Conservation (phyloP, 805 yeast species). For the Kuraishia piskuri region DNA sequence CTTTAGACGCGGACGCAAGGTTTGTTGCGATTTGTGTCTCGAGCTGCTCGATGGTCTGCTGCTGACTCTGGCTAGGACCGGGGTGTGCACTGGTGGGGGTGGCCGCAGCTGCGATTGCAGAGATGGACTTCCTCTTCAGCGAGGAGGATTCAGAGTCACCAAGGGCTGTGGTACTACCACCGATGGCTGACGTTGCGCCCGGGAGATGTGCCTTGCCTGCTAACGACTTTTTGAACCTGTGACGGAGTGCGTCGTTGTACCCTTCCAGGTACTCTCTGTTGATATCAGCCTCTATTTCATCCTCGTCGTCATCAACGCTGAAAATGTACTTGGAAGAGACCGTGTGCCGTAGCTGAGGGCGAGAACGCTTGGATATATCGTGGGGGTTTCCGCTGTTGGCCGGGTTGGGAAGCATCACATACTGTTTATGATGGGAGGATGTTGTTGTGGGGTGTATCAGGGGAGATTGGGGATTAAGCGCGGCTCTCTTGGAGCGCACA, state of each 20-base stretch:
- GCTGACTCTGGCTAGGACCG: not conserved
- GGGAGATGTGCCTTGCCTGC: not conserved
- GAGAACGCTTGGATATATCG: not conserved
- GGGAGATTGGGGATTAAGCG: constrained; percentile 1
- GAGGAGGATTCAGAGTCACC: constrained; percentile 1
- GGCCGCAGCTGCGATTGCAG: not conserved
- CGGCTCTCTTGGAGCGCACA: not conserved
- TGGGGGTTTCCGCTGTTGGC: not conserved
- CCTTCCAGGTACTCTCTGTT: constrained; percentile 63
- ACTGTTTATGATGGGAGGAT: constrained; percentile 2
- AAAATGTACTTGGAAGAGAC: constrained; percentile 32
- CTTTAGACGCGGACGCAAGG: constrained; percentile 14
- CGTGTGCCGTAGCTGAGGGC: not conserved
- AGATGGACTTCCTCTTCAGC: not conserved
- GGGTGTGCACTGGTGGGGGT: not conserved
- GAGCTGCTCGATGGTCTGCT: constrained; percentile 10
- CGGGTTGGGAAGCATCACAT: constrained; percentile 1
- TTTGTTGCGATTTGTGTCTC: constrained; percentile 19
- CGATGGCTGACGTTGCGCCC: constrained; percentile 6
- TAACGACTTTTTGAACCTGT: constrained; percentile 25
- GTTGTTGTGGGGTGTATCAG: not conserved
- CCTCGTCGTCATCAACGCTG: constrained; percentile 77
- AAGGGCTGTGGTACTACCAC: not conserved
- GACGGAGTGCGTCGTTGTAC: constrained; percentile 58
- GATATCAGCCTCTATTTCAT: constrained; percentile 56